Base-by-base conservation (phyloP, 2,329 filamentous ascomycete species). In the Fonsecaea nubica region DNA sequence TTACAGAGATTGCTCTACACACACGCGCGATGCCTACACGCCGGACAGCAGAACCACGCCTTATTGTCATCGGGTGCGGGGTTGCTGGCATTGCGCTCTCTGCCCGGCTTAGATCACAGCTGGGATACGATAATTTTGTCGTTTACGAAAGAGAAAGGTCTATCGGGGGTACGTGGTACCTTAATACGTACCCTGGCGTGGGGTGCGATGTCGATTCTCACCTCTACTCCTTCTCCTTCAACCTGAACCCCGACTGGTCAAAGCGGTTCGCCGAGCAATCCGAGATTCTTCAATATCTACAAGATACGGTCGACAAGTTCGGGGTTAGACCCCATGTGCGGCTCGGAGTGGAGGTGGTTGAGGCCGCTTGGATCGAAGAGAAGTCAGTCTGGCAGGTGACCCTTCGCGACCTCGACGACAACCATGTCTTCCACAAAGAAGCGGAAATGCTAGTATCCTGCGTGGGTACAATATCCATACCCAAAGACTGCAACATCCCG, bases 151-250 rank as follows among this genome's bases (percentile, higher is more conserved):
- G 52, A n/a, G 35, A 42, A 36, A 55, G 18, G 15, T 48, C 50
- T 15, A 40, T 65, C 9, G 63, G 65, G n/a, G 65, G 62, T 2
- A 68, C 65, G 4, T 68, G 65, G 65, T 61, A 58, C 42, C 45
- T 62, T 5, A 68, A 68, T 35, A 65, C 56, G 18, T 68, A 68
- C 40, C 65, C 65, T 53, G 58, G 58, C 13, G 38, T 48, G 52
- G 58, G 65, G 42, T 68, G 65, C 30, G 62, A 65, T 62, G 62
- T 68, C 36, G 85, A 85, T 5, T 82, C 84, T 1, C 65, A 80
- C 7, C 83, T 86, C 60, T 87, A 87, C 72, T 84, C 81, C 10
- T 87, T 85, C 74, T 85, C 82, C 5, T 87, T 86, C 69, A 79
- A 80, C 8, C 82, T 79, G 50, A 86, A 86, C 63, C 76, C 80